These are phyloP conservation scores for Zopfia rhizophila DNA, from an alignment of 2,329 filamentous ascomycete genomes.

Conservation along the genomic window DNA sequence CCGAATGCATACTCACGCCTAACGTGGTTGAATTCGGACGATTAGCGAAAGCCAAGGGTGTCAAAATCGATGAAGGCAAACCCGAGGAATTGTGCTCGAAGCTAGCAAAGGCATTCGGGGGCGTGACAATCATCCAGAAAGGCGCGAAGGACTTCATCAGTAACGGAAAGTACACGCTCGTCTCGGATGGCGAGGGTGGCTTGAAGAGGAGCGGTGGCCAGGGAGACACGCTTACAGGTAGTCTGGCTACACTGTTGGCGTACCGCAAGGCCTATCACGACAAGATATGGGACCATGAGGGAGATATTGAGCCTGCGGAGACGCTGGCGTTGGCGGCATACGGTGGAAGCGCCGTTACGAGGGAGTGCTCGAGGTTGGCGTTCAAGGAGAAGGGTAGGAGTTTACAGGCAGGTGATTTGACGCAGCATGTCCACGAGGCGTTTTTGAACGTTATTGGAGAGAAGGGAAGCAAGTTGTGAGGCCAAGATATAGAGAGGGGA, in stretches of 20 bases:
- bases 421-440: constrained; percentile 84
- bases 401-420: constrained; percentile 92
- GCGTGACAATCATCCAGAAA: constrained; percentile 93
- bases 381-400: constrained; percentile 87
- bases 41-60: constrained; percentile 77
- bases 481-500: too few species aligned
- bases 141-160: constrained; percentile 84
- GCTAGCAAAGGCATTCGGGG: constrained; percentile 80
- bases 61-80: constrained; percentile 67
- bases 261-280: constrained; percentile 91
- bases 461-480: constrained; percentile 23
- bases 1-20: constrained; percentile 87
- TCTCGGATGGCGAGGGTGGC: constrained; percentile 82
- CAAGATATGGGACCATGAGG: constrained; percentile 74
- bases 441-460: constrained; percentile 86
- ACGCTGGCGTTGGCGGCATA: constrained; percentile 81
- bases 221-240: constrained; percentile 93
- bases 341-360: constrained; percentile 86
- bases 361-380: constrained; percentile 88
- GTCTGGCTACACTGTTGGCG: constrained; percentile 85
- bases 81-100: constrained; percentile 70
- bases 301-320: constrained; percentile 66
- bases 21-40: constrained; percentile 94
- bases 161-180: constrained; percentile 78
- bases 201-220: constrained; percentile 93